Conservation (phyloP, 2,329 filamentous ascomycete species). For the Calonectria pauciramosa region DNA sequence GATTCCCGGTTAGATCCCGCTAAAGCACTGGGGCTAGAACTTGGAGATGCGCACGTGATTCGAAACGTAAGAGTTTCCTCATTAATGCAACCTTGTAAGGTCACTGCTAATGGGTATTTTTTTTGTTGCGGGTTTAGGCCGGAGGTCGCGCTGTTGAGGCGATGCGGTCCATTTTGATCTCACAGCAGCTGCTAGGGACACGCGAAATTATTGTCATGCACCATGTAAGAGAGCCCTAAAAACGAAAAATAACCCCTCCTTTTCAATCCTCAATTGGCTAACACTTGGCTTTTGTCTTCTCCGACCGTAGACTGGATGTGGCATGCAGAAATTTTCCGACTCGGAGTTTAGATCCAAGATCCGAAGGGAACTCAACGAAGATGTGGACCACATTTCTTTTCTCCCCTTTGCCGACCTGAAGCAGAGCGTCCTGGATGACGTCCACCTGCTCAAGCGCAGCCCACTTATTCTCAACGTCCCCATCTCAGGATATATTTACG, state of each 20-base stretch:
- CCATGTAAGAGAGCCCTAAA: slow-evolving; percentile 58
- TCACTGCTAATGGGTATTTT: not conserved
- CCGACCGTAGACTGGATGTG: slow-evolving; percentile 54
- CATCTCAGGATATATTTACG: slow-evolving; percentile 82
- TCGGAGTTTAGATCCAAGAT: slow-evolving; percentile 69
- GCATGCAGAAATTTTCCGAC: slow-evolving; percentile 79
- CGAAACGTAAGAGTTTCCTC: slow-evolving; percentile 67
- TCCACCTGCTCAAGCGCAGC: slow-evolving; percentile 71
- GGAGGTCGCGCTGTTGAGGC: slow-evolving; percentile 77
- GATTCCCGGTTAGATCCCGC: slow-evolving; percentile 81
- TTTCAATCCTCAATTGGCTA: slow-evolving; percentile 8
- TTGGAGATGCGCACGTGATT: slow-evolving; percentile 84
- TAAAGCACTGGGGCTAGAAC: slow-evolving; percentile 70
- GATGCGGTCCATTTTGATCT: slow-evolving; percentile 82
- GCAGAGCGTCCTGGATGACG: slow-evolving; percentile 75
- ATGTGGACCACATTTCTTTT: slow-evolving; percentile 71
- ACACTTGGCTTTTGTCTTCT: slow-evolving; percentile 28
- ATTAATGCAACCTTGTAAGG: slow-evolving; percentile 3
- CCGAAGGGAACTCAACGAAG: slow-evolving; percentile 68
- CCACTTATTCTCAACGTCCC: slow-evolving; percentile 72
- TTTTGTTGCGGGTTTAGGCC: slow-evolving; percentile 45
- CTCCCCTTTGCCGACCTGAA: slow-evolving; percentile 75
- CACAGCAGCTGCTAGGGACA: slow-evolving; percentile 83
- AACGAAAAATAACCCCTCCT: not conserved
- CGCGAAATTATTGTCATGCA: slow-evolving; percentile 81